Conservation (phyloP, 352 stramenopile genomes). For the Phytopythium helicoides region DNA sequence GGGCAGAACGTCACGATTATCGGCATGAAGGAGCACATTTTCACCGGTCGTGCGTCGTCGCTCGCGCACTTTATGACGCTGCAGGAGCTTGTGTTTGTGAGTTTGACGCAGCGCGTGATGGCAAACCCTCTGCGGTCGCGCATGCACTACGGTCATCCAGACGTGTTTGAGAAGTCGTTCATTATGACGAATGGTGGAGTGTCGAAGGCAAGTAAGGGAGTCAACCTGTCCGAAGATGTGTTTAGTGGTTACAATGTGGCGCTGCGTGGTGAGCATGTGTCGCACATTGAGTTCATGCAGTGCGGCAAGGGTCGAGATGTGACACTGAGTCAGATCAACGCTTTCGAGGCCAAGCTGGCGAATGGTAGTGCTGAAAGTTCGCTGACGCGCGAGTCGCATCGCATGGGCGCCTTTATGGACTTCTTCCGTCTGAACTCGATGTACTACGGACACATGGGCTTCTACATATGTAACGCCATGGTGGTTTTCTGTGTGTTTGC, state of each 20-base stretch:
- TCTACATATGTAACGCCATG: slow-evolving; percentile 86
- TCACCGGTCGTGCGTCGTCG: slow-evolving; percentile 82
- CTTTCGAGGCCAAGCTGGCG: slow-evolving; percentile 85
- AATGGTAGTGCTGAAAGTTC: slow-evolving; percentile 82
- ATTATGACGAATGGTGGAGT: slow-evolving; percentile 84
- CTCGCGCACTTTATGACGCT: slow-evolving; percentile 87
- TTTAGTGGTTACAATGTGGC: slow-evolving; percentile 86
- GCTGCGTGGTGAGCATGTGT: slow-evolving; percentile 74
- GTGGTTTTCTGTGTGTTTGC: slow-evolving; percentile 80
- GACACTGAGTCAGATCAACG: slow-evolving; percentile 84
- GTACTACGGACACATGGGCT: slow-evolving; percentile 89
- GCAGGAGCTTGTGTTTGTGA: slow-evolving; percentile 87
- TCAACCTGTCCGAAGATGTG: slow-evolving; percentile 89
- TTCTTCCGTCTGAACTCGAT: slow-evolving; percentile 90
- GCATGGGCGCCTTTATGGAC: slow-evolving; percentile 83
- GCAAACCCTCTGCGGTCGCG: slow-evolving; percentile 69
- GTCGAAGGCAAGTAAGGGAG: slow-evolving; percentile 85
- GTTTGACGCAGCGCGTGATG: slow-evolving; percentile 81
- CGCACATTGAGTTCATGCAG: slow-evolving; percentile 88
- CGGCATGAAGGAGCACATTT: slow-evolving; percentile 90
- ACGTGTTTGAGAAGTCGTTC: slow-evolving; percentile 89
- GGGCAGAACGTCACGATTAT: slow-evolving; percentile 79
- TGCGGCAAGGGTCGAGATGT: slow-evolving; percentile 87
- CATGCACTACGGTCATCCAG: slow-evolving; percentile 88
- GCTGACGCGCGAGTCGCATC: slow-evolving; percentile 73